Base-by-base conservation (phyloP, 345 rosid species). In the Gossypium bickii region DNA sequence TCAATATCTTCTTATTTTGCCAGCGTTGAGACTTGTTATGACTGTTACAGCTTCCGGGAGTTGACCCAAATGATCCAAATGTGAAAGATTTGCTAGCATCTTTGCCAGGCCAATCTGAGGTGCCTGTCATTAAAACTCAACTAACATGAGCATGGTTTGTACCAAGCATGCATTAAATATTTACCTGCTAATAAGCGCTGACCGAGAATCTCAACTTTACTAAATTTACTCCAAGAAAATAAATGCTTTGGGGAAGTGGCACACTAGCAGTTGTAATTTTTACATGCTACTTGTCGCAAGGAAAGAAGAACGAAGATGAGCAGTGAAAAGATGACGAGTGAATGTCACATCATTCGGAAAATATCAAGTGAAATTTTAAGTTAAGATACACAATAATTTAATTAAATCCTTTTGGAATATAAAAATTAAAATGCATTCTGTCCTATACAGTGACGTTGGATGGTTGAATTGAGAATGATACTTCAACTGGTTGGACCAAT, bases 1-100 rank as follows among this genome's bases (percentile, higher is more conserved):
- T 12, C 18, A 70, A 67, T 45, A 71, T 74, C 71, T 48, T 51
- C 24, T 55, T 77, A 16, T 11, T 25, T 62, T 64, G 8, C 73
- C 27, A 43, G 58, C 3, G 17, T 69, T 24, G 53, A 69, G 45
- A 75, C 15, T 0, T 22, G 25, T 75, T 65, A 44, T 61, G 51
- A 22, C 58, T 73, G 57, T 57, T 51, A 53, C 88, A 92, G 97
- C 94, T 92, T 83, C 97, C 94, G 53, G 93, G 97, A 73, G 93
- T 92, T 79, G 93, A 92, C 80, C 89, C 92, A 29, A 87, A 92
- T 75, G 92, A 92, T 79, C 94, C 92, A 69, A 82, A 89, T 16
- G 89, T 92, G 44, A 84, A 86, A 75, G 93, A 85, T 57, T 81
- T 92, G 79, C 88, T 90, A 64, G 92, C 90, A 18, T 88, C 94